Conservation (phyloP, 306 rosid species). For the Mucuna pruriens region DNA sequence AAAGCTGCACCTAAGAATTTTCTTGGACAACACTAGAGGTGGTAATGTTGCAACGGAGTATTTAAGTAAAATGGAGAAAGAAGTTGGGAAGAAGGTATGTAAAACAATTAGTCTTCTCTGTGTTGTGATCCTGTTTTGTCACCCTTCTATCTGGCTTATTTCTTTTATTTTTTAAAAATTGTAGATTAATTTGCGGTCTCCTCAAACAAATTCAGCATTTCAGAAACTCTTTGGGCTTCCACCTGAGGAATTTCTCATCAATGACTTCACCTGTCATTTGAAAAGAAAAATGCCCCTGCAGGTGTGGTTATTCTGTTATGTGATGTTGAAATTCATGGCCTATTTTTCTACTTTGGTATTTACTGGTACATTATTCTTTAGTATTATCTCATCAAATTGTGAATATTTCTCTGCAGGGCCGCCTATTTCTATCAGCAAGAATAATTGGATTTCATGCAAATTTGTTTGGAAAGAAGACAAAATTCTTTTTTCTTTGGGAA, state of each 20-base stretch:
- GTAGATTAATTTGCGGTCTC: slow-evolving; percentile 90
- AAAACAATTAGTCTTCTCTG: slow-evolving; percentile 20
- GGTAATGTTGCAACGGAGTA: slow-evolving; percentile 75
- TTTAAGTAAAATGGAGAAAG: slow-evolving; percentile 94
- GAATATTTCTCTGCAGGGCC: slow-evolving; percentile 69
- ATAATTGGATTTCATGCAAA: slow-evolving; percentile 95
- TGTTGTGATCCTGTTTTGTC: slow-evolving; percentile 29
- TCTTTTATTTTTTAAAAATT: slow-evolving; percentile 7
- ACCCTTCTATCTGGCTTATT: slow-evolving; percentile 32
- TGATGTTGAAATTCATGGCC: slow-evolving; percentile 25
- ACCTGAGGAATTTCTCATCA: slow-evolving; percentile 96
- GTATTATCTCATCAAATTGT: slow-evolving; percentile 36
- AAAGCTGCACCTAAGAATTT: slow-evolving; percentile 89
- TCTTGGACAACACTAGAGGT: slow-evolving; percentile 86
- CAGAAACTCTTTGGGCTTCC: slow-evolving; percentile 95
- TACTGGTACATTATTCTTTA: slow-evolving; percentile 17
- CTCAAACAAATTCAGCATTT: slow-evolving; percentile 94
- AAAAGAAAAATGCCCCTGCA: slow-evolving; percentile 95
- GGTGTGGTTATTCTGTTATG: slow-evolving; percentile 55
- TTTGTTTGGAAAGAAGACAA: slow-evolving; percentile 89
- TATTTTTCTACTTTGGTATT: slow-evolving; percentile 26
- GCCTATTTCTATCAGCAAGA: slow-evolving; percentile 92
- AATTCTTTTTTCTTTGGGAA: slow-evolving; percentile 94
- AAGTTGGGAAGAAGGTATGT: slow-evolving; percentile 95
- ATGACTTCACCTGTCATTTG: slow-evolving; percentile 96